Conservation (phyloP, 257 asterid genomes). For the Knoxia roxburghii region DNA sequence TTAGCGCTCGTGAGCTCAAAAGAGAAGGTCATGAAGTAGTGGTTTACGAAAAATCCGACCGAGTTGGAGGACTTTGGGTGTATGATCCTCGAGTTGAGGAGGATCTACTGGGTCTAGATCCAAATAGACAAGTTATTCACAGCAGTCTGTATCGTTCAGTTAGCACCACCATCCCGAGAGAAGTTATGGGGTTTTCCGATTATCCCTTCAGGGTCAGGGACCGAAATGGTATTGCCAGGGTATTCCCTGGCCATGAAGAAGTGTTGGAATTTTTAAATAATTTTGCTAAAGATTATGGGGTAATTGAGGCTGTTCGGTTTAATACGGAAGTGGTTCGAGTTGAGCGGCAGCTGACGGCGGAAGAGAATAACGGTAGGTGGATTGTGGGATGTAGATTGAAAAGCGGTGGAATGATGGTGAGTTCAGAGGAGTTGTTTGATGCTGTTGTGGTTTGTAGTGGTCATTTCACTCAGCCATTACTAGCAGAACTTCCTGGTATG, state of each 20-base stretch:
- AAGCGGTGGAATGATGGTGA: not conserved
- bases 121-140: not conserved
- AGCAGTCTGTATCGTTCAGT: not conserved
- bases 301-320: not conserved
- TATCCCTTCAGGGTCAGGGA: no score
- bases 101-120: not conserved
- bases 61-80: not conserved
- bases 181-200: not conserved
- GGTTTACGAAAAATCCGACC: not conserved
- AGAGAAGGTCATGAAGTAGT: not conserved
- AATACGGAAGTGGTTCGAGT: constrained; percentile 42
- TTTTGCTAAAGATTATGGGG: not conserved
- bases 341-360: constrained; percentile 23
- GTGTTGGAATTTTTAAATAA: not conserved
- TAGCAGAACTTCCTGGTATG: constrained; percentile 27
- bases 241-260: not conserved
- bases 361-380: constrained; percentile 34
- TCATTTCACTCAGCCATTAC: constrained; percentile 23
- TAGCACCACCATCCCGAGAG: not conserved
- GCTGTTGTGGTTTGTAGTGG: constrained; percentile 31
- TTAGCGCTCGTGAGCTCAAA: not conserved
- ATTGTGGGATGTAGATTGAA: constrained; percentile 33
- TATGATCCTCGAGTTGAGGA: not conserved
- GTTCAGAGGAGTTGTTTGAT: constrained; percentile 13
- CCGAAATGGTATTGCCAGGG: no score